These are phyloP conservation scores for Candida jianshihensis DNA, from an alignment of 805 yeast species.

Conservation along the genomic window DNA sequence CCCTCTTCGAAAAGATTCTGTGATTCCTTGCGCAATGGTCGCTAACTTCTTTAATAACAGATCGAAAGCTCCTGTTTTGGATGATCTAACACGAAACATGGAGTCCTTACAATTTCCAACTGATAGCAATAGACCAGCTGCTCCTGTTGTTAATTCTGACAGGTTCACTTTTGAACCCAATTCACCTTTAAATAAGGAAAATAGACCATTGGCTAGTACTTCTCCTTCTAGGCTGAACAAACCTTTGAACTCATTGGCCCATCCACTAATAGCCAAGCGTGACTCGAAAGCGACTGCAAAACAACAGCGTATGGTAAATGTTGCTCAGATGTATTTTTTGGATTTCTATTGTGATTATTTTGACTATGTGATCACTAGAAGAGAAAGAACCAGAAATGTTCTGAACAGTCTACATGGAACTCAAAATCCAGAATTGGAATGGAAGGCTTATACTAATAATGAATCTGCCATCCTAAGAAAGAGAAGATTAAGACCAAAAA, in stretches of 20 bases:
- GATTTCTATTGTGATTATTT: conserved; percentile 96
- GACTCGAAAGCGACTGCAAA: conserved; percentile 29
- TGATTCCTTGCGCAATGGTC: conserved; percentile 13
- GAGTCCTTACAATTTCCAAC: conserved; percentile 20
- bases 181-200: conserved; percentile 36
- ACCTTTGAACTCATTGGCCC: conserved; percentile 3
- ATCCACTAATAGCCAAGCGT: conserved; percentile 11
- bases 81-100: conserved; percentile 21
- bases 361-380: conserved; percentile 82
- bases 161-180: conserved; percentile 25
- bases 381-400: conserved; percentile 73
- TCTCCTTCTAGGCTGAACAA: conserved; percentile 22
- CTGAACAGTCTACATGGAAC: conserved; percentile 42
- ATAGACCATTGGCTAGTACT: conserved; percentile 24
- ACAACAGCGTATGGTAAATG: conserved; percentile 80
- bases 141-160: conserved; percentile 3
- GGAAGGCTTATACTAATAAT: conserved; percentile 76
- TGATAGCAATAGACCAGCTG: background rate
- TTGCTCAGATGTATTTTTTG: conserved; percentile 86
- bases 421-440: conserved; percentile 35
- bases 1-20: background rate
- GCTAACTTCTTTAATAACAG: conserved; percentile 22
- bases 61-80: conserved; percentile 15
- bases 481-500: conserved; percentile 85
- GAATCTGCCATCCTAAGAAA: conserved; percentile 83